Evolutionary conservation across 2,329 filamentous ascomycete genomes (phyloP).

Genomic region (Leptographium wingfieldii): DNA sequence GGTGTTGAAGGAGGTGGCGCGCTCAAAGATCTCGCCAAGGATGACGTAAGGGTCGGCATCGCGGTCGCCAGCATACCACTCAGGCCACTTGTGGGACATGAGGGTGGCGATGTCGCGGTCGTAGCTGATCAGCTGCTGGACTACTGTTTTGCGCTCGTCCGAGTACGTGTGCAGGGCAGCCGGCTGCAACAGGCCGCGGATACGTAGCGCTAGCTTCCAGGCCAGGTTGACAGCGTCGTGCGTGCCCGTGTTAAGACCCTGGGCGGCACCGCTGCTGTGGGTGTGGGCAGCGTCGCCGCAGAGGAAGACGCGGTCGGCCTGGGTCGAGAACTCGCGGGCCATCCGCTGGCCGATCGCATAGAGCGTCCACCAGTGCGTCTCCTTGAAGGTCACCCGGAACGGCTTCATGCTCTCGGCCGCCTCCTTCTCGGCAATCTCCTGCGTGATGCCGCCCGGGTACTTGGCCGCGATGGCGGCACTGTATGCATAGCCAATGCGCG

Average conservation of each 20-base stretch:
- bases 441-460: constrained; percentile 20
- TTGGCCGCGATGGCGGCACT: constrained; percentile 26
- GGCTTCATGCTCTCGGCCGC: constrained; percentile 29
- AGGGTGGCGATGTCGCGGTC: constrained; percentile 20
- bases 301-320: constrained; percentile 34
- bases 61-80: constrained; percentile 21
- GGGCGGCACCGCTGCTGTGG: constrained; percentile 49
- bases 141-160: constrained; percentile 23
- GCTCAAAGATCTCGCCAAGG: constrained; percentile 41
- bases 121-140: constrained; percentile 26
- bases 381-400: constrained; percentile 27
- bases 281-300: constrained; percentile 39
- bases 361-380: constrained; percentile 43
- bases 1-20: constrained; percentile 48
- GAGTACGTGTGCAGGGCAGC: constrained; percentile 26
- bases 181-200: constrained; percentile 7
- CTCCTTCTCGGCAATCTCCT: constrained; percentile 41
- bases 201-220: constrained; percentile 28
- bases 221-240: constrained; percentile 42
- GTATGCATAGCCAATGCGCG: constrained; percentile 40
- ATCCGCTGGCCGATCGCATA: constrained; percentile 40
- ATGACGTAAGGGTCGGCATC: constrained; percentile 33
- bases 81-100: constrained; percentile 27
- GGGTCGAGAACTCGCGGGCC: constrained; percentile 43
- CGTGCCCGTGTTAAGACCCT: constrained; percentile 44